These are phyloP conservation scores for Stephania yunnanensis DNA, from an alignment of 164 flowering plant species.

Conservation along the genomic window DNA sequence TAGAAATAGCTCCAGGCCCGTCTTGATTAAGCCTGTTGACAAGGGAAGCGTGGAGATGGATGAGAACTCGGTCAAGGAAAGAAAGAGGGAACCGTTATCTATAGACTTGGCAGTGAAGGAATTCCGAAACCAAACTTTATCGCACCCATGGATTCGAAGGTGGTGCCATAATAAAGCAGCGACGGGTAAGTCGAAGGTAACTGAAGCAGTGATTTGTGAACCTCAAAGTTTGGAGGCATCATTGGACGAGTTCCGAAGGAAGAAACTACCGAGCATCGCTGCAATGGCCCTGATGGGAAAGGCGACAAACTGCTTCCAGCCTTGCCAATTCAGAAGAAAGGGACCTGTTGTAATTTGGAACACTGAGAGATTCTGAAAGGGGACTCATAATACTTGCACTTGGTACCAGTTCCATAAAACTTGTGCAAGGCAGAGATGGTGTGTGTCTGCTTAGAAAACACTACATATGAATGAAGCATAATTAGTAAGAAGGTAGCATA, in stretches of 20 bases:
- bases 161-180: constrained; percentile 36
- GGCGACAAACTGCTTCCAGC: constrained; percentile 52
- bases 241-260: constrained; percentile 32
- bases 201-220: constrained; percentile 29
- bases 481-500: neutral
- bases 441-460: neutral
- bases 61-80: constrained; percentile 9
- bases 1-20: constrained; percentile 26
- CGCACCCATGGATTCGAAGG: constrained; percentile 73
- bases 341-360: constrained; percentile 73
- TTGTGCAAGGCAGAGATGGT: neutral
- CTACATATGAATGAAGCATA: neutral
- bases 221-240: constrained; percentile 34
- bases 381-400: neutral
- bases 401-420: neutral
- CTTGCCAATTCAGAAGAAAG: constrained; percentile 47
- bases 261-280: constrained; percentile 75
- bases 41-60: constrained; percentile 20
- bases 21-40: constrained; percentile 15
- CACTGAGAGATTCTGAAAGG: constrained; percentile 17
- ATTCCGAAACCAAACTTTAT: constrained; percentile 21
- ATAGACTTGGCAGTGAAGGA: constrained; percentile 17
- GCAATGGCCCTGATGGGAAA: constrained; percentile 93
- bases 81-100: constrained; percentile 21
- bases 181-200: constrained; percentile 17